Evolutionary conservation across 495 filamentous ascomycete species (phyloP).

Genomic region (Neurospora terricola): DNA sequence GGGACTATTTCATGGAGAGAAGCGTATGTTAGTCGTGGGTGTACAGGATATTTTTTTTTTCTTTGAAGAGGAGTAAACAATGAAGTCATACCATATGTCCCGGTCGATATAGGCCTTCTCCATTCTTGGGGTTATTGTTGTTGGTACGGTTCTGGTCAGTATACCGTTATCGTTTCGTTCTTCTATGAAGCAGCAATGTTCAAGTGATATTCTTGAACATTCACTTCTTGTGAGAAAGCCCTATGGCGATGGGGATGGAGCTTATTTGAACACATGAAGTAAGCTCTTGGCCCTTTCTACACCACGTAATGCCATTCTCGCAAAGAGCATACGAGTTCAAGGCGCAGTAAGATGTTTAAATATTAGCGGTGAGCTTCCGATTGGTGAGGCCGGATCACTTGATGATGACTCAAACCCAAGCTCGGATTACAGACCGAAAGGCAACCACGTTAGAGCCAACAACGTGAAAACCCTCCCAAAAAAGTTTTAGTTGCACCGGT

Average conservation of each 20-base stretch:
- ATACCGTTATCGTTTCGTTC: neutral
- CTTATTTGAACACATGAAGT: neutral
- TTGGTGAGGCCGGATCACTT: neutral
- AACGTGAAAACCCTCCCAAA: neutral
- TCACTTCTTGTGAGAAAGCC: neutral
- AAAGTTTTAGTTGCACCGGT: neutral
- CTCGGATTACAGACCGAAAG: neutral
- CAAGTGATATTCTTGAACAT: neutral
- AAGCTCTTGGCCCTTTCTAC: neutral
- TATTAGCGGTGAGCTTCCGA: neutral
- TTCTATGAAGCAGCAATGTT: neutral
- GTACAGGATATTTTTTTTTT: too few relatives aligned
- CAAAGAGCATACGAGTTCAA: neutral
- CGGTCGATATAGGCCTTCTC: neutral
- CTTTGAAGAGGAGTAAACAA: neutral
- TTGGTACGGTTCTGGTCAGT: neutral
- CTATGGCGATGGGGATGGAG: neutral
- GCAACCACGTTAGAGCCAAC: neutral
- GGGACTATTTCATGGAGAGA: constrained; percentile 20
- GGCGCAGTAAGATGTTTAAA: neutral
- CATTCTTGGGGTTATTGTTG: neutral
- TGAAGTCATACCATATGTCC: constrained; percentile 11
- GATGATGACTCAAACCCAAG: neutral
- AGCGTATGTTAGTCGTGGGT: constrained; percentile 1
- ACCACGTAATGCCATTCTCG: neutral